These are phyloP conservation scores for Mesembryanthemum crystallinum DNA, from an alignment of 148 eudicot genomes.

Conservation along the genomic window DNA sequence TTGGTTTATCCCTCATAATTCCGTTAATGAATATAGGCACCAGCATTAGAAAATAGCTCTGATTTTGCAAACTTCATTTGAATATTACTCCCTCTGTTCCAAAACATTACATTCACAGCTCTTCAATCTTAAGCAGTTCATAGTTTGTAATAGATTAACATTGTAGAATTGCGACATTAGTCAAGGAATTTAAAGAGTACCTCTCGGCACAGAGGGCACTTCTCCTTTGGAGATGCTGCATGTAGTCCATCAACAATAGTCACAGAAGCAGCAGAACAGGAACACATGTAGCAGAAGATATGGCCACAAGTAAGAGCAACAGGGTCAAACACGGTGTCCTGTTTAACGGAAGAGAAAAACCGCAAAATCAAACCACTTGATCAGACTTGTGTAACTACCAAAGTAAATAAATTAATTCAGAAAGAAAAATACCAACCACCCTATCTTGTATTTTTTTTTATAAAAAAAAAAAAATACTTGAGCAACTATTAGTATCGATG, in stretches of 20 bases:
- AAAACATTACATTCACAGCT: not conserved
- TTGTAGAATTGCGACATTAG: not conserved
- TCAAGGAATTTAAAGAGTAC: constrained; percentile 32
- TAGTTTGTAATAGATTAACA: not conserved
- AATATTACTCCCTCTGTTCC: not conserved
- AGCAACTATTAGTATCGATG: not conserved
- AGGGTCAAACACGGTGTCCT: constrained; percentile 87
- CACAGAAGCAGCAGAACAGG: constrained; percentile 89
- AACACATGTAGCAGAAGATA: constrained; percentile 80
- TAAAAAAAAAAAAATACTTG: not conserved
- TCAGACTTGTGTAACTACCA: not conserved
- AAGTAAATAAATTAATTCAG: not conserved
- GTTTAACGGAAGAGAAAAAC: constrained; percentile 14
- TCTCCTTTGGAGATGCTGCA: constrained; percentile 52
- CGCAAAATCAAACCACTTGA: not conserved
- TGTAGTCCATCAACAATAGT: constrained; percentile 76
- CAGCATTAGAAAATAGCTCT: not conserved
- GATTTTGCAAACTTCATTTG: not conserved
- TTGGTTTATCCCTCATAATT: not conserved
- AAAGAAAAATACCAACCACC: not conserved
- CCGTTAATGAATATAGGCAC: not conserved
- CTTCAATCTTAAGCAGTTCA: no score
- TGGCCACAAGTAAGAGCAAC: constrained; percentile 86
- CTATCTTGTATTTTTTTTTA: not conserved
- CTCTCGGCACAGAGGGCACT: constrained; percentile 86